Evolutionary conservation across 108 stramenopile genomes (phyloP).

Genomic region (Conticribra weissflogii): DNA sequence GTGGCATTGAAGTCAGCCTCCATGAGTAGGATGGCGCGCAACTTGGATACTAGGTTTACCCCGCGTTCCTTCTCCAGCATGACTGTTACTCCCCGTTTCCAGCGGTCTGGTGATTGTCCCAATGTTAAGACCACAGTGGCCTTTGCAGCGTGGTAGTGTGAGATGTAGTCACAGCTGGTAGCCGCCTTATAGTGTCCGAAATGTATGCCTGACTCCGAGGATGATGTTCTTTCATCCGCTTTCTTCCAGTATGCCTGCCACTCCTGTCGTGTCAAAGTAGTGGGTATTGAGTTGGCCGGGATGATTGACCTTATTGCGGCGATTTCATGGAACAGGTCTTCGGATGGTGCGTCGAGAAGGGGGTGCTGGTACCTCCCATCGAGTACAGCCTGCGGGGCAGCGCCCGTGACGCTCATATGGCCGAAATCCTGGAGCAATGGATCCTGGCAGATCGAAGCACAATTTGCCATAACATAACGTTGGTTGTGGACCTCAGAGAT

Average conservation of each 20-base stretch:
- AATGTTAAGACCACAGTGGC: too few relatives aligned
- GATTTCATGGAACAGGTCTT: background rate
- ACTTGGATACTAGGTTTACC: too few relatives aligned
- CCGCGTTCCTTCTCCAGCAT: too few relatives aligned
- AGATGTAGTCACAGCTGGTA: background rate
- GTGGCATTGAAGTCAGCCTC: too few relatives aligned
- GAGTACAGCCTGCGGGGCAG: too few relatives aligned
- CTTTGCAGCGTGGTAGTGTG: background rate
- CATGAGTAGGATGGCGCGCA: too few relatives aligned
- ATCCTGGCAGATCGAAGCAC: constrained; percentile 19
- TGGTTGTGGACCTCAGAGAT: constrained; percentile 12
- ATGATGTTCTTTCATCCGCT: constrained; percentile 8
- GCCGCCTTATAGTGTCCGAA: too few relatives aligned
- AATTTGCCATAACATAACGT: background rate
- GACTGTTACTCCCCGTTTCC: too few relatives aligned
- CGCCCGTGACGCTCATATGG: background rate
- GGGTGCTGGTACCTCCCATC: constrained; percentile 5
- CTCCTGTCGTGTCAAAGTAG: background rate
- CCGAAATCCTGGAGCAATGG: constrained; percentile 1
- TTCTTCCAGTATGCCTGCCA: too few relatives aligned
- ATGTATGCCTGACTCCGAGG: background rate
- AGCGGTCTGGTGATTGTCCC: too few relatives aligned
- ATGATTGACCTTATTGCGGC: background rate
- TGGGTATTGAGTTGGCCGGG: background rate
- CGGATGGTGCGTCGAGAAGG: background rate